Evolutionary conservation across 192 early-diverging fungal species (phyloP).

Genomic region (Linnemannia zychae): DNA sequence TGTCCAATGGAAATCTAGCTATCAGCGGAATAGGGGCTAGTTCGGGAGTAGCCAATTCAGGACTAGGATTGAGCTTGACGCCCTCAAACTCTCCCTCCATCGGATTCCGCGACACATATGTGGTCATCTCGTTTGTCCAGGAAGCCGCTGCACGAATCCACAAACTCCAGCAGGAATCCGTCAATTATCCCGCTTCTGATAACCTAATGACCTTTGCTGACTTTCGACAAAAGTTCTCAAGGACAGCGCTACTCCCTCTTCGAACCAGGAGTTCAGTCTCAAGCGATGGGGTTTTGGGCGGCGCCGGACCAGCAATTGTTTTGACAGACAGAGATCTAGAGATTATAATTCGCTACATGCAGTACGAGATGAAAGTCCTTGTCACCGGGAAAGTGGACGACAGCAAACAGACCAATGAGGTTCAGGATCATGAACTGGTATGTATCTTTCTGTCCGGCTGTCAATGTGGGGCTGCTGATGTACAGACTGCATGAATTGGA

Average conservation of each 20-base stretch:
- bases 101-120: constrained; percentile 29
- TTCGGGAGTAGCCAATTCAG: constrained; percentile 9
- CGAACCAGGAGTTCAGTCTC: constrained; percentile 10
- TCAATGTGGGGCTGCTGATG: not conserved
- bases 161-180: constrained; percentile 42
- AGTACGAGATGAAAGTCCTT: constrained; percentile 43
- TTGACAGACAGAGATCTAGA: constrained; percentile 52
- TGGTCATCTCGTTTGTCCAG: constrained; percentile 35
- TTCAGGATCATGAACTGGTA: constrained; percentile 51
- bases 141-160: constrained; percentile 44
- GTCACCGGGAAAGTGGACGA: constrained; percentile 29
- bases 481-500: not conserved
- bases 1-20: constrained; percentile 10
- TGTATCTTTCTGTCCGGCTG: not conserved
- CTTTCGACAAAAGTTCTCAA: constrained; percentile 49
- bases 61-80: constrained; percentile 16
- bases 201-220: constrained; percentile 56
- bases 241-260: constrained; percentile 42
- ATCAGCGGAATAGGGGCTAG: constrained; percentile 16
- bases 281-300: not conserved
- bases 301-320: constrained; percentile 13
- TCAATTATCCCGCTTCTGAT: constrained; percentile 32
- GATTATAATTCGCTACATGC: constrained; percentile 50
- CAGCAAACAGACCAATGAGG: constrained; percentile 19
- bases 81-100: not conserved